A percentile compares a stretch with the other conserved stretches of the same genome.
Evolutionary conservation across 257 asterid genomes (phyloP).

Genomic region (Prunella vulgaris): DNA sequence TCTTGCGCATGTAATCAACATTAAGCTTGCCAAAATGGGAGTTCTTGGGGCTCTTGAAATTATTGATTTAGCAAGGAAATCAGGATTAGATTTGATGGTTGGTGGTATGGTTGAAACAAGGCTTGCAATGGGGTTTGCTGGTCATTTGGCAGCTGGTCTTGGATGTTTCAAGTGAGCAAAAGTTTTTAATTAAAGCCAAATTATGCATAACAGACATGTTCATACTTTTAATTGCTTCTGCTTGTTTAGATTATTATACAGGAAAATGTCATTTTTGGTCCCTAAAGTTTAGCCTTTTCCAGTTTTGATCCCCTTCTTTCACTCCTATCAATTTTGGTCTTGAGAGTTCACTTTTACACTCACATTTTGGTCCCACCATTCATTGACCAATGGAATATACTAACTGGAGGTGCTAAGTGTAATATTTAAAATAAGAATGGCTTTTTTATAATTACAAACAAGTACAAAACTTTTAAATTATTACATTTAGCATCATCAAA

Average conservation of each 20-base stretch:
- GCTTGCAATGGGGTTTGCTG: conserved; percentile 92
- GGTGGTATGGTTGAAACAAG: conserved; percentile 99
- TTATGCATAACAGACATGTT: background rate
- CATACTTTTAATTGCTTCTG: background rate
- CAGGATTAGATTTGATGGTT: conserved; percentile 76
- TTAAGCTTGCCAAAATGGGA: conserved; percentile 90
- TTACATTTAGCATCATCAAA: too few species aligned
- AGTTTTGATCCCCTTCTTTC: too few species aligned
- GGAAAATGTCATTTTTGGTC: too few species aligned
- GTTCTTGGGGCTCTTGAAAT: conserved; percentile 76
- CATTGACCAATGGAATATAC: too few species aligned
- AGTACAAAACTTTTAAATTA: too few species aligned
- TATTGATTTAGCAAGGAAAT: conserved; percentile 57
- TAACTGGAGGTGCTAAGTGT: too few species aligned
- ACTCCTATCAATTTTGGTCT: too few species aligned
- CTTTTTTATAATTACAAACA: too few species aligned
- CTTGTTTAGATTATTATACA: background rate
- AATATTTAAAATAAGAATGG: too few species aligned
- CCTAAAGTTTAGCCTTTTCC: too few species aligned
- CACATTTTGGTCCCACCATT: too few species aligned
- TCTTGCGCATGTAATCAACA: conserved; percentile 75
- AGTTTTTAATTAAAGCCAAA: background rate
- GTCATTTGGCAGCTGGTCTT: conserved; percentile 87
- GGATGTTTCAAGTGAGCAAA: conserved; percentile 85
- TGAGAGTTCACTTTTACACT: too few species aligned